Evolutionary conservation across 2,329 filamentous ascomycete genomes (phyloP), one percentile per base, ranked within the genome.

Genomic region (Verticillium albo-atrum): DNA sequence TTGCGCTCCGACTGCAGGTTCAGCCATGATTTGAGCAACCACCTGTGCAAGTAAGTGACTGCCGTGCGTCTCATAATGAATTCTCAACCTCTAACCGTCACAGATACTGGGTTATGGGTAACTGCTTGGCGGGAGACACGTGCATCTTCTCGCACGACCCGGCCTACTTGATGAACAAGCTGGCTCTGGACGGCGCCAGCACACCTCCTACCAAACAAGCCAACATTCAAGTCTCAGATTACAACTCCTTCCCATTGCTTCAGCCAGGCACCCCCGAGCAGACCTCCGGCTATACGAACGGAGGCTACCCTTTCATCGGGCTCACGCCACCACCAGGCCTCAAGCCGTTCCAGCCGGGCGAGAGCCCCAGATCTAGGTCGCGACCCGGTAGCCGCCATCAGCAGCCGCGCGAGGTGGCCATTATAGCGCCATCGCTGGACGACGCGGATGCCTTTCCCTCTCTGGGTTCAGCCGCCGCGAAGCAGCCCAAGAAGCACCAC

Each of bases 91-190:
- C 50, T 63, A 27, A 58, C 57, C 54, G 60, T 23, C 63, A 52
- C 68, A 95, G 91, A 72, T 98, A 98, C 73, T 99, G 93, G 91
- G 83, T 99, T 57, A 92, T 92, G 77, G 95, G 95, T 1, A 97
- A 94, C 68, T 99, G 95, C 71, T 83, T 99, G 34, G 95, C 95
- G 23, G 94, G 95, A 35, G 89, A 92, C 60, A 93, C 92, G 3
- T 99, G 95, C 74, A 91, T 97, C 61, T 99, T 99, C 77, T 98
- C 94, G 15, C 95, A 99, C 74, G 95, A 99, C 67, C 95, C 95
- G 2, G 87, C 92, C 1, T 86, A 92, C 65, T 83, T 97, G 15
- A 87, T 97, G 76, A 92, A 89, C 68, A 90, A 90, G 66, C 83
- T 99, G 63, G 86, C 82, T 32, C 76, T 97, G 15, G 89, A 91